Evolutionary conservation across 352 stramenopile genomes (phyloP), one percentile per base, ranked within the genome.

Genomic region (Globisporangium rhizosaccharum): DNA sequence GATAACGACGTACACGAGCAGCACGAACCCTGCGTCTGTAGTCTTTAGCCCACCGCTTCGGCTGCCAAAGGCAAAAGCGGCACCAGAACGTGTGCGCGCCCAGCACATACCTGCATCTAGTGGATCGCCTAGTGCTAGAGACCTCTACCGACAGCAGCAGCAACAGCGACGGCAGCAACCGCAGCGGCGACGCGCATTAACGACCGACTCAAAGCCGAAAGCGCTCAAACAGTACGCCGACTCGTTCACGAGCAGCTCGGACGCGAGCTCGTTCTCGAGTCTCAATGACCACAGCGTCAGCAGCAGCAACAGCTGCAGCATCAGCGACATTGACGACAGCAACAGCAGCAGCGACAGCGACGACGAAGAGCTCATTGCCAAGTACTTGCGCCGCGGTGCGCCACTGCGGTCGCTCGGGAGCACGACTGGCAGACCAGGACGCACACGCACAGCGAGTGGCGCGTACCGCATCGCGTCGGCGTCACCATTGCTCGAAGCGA

Each of bases 281-380:
- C 39, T 63, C 28, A 36, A 67, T 2, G 61, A 63, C 56, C 48
- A 63, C 25, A 59, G 39, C 49, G 51, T 45, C 30, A 59, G 39
- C 50, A 53, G 54, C 28, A 58, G 44, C 39, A 50, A 45, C 18
- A 46, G 53, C 30, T 9, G 30, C 23, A 57, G 46, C 50, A 57
- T 54, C 28, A 58, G 44, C 30, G 46, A 50, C 18, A 46, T 51
- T 15, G 44, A 49, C 44, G n/a, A 49, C 44, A 26, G 18, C 28
- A 23, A 23, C 23, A 28, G n/a, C 33, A 23, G 39, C 26, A n/a
- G 28, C 47, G 18, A 18, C 14, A 46, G 39, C 5, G 52, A 65
- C 46, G 50, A 53, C n/a, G 59, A 65, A 33, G 59, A 65, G 37
- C 51, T 65, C 12, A 65, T 65, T n/a, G 47, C 59, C 47, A 59